Percentiles rank a stretch among this genome's conserved stretches.
Conservation (phyloP, 2,329 filamentous ascomycete species). For the Verruconis gallopava region DNA sequence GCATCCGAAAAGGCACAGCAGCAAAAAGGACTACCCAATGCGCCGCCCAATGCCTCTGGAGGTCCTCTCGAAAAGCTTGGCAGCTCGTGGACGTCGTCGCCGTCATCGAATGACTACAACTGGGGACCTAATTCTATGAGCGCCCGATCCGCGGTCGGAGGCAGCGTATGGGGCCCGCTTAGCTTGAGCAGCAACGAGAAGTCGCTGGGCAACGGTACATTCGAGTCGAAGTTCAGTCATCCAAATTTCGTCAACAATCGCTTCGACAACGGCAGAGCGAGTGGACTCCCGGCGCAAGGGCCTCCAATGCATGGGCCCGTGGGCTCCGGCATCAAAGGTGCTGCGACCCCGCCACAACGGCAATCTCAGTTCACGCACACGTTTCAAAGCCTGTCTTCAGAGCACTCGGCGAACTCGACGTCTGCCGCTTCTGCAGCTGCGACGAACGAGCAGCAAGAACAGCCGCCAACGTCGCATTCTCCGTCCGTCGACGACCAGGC, state of each 20-base stretch:
- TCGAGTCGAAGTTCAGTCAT: conserved; percentile 9
- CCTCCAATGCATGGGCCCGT: conserved; percentile 6
- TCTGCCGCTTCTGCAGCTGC: too few relatives aligned
- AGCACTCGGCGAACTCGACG: background rate
- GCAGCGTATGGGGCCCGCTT: conserved; percentile 10
- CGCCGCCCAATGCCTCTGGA: background rate
- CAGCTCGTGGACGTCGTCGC: conserved; percentile 2
- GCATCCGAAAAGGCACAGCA: background rate
- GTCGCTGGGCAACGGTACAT: conserved; percentile 11
- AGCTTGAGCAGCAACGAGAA: conserved; percentile 3
- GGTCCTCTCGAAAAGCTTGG: background rate
- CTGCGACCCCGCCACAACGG: background rate
- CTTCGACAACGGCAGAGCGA: conserved; percentile 2
- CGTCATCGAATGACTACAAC: conserved; percentile 5
- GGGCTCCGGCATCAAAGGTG: background rate
- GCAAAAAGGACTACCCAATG: background rate
- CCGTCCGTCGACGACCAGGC: background rate
- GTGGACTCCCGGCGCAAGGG: conserved; percentile 1
- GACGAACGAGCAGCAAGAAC: too few relatives aligned
- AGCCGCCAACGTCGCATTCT: background rate
- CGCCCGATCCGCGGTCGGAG: conserved; percentile 2
- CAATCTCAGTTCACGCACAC: background rate
- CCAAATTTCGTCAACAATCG: conserved; percentile 3
- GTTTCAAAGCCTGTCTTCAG: background rate
- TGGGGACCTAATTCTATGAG: conserved; percentile 7